Conservation (phyloP, 1,139 yeast species). For the Taphrina pruni region DNA sequence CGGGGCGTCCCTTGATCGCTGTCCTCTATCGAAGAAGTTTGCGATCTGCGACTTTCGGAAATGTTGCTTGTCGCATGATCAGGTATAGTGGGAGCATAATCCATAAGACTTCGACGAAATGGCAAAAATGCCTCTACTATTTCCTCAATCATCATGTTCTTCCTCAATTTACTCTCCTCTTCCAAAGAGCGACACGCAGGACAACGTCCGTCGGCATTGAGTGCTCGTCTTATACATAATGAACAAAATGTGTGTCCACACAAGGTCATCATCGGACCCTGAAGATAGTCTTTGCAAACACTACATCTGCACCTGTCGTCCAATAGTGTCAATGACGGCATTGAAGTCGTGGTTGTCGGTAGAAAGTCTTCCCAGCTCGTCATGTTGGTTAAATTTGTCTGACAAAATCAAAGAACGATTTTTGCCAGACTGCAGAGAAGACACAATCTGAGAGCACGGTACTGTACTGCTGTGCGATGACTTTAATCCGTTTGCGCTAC, state of each 20-base stretch:
- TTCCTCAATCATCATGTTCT: constrained; percentile 76
- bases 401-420: too few relatives aligned
- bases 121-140: constrained; percentile 62
- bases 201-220: constrained; percentile 66
- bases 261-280: constrained; percentile 81
- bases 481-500: neutral
- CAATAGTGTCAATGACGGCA: constrained; percentile 63
- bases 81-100: constrained; percentile 13
- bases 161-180: constrained; percentile 70
- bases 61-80: neutral
- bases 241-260: constrained; percentile 95
- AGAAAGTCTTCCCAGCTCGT: constrained; percentile 14
- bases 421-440: too few relatives aligned
- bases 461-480: neutral
- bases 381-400: neutral
- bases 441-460: too few relatives aligned
- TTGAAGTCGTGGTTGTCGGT: constrained; percentile 7
- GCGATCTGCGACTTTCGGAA: neutral
- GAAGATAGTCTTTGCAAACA: constrained; percentile 85
- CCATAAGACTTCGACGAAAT: constrained; percentile 24
- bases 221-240: constrained; percentile 76
- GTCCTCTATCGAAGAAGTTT: neutral
- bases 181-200: constrained; percentile 80
- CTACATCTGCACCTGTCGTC: constrained; percentile 82
- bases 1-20: constrained; percentile 1